Evolutionary conservation across 208 protist species (phyloP).

Genomic region (Herpetomonas tarakana): DNA sequence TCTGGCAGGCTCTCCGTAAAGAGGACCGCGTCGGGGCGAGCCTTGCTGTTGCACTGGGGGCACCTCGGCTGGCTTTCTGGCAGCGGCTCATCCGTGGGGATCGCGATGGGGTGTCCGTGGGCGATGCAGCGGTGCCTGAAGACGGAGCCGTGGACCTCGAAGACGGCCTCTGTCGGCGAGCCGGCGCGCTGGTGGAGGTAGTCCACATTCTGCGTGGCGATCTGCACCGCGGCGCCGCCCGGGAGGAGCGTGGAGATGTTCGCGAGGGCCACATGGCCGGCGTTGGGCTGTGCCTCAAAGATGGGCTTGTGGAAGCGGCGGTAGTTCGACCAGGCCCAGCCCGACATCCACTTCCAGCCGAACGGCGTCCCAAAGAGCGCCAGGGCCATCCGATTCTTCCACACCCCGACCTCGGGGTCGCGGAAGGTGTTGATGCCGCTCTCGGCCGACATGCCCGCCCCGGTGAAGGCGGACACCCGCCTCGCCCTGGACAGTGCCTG

Average conservation of each 20-base stretch:
- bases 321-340: constrained; percentile 23
- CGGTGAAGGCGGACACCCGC: constrained; percentile 31
- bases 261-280: constrained; percentile 26
- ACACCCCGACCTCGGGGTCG: constrained; percentile 28
- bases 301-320: constrained; percentile 22
- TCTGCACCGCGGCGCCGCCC: constrained; percentile 6
- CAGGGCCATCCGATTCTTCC: constrained; percentile 24
- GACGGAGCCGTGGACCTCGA: constrained; percentile 41
- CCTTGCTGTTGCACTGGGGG: constrained; percentile 16
- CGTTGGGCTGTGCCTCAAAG: constrained; percentile 29
- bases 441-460: constrained; percentile 45
- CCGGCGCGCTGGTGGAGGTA: constrained; percentile 42
- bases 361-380: constrained; percentile 21
- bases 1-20: constrained; percentile 23
- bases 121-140: constrained; percentile 26
- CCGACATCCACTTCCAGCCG: constrained; percentile 26
- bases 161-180: constrained; percentile 7
- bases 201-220: constrained; percentile 62
- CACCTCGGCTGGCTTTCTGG: constrained; percentile 19
- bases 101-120: constrained; percentile 17
- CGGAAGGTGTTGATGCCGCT: constrained; percentile 46
- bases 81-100: constrained; percentile 11
- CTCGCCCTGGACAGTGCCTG: constrained; percentile 13
- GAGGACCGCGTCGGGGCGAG: constrained; percentile 23
- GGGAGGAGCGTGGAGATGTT: constrained; percentile 9